A percentile compares a stretch with the other conserved stretches of the same genome.
phyloP scores from a whole-genome alignment of 306 rosid genomes.

The Prinsepia uniflora region DNA sequence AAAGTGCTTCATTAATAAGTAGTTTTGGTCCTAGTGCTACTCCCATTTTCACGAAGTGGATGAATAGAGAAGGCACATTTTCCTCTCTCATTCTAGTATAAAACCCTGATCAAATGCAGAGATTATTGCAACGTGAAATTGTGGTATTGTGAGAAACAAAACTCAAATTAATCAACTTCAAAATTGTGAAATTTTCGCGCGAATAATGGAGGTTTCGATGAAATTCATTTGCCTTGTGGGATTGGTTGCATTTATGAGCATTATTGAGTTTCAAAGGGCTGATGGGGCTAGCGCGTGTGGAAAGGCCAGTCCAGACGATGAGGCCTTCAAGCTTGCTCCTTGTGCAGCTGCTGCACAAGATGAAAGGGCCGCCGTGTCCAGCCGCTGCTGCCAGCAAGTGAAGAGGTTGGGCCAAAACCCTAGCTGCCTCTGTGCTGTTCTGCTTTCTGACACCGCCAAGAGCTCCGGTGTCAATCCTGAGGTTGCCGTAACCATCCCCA shows the following conservation, averaged over 20 bases:
- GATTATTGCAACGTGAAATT: not conserved
- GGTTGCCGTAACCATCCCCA: conserved; percentile 56
- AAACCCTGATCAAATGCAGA: conserved; percentile 15
- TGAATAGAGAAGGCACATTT: conserved; percentile 36
- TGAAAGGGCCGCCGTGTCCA: conserved; percentile 43
- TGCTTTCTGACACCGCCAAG: conserved; percentile 53
- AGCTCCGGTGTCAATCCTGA: conserved; percentile 38
- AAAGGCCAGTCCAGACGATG: conserved; percentile 46
- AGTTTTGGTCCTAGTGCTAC: conserved; percentile 39
- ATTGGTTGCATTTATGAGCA: conserved; percentile 28
- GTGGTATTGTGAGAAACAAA: not conserved
- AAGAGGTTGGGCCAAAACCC: conserved; percentile 48
- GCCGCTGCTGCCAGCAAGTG: conserved; percentile 43
- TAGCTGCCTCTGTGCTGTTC: conserved; percentile 48
- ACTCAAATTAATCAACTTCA: not conserved
- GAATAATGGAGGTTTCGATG: conserved; percentile 34
- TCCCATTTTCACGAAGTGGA: conserved; percentile 42
- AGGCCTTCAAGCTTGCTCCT: conserved; percentile 53
- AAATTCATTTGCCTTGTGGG: conserved; percentile 40
- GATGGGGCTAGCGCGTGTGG: conserved; percentile 60
- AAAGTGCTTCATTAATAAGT: conserved; percentile 32
- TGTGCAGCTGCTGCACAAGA: conserved; percentile 55
- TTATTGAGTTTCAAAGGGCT: conserved; percentile 20
- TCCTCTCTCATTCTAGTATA: conserved; percentile 25
- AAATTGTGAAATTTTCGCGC: not conserved